A percentile compares a stretch with the other conserved stretches of the same genome.
These are phyloP conservation scores for Colletotrichum destructivum DNA, from an alignment of 2,329 filamentous ascomycete species.

Conservation along the genomic window DNA sequence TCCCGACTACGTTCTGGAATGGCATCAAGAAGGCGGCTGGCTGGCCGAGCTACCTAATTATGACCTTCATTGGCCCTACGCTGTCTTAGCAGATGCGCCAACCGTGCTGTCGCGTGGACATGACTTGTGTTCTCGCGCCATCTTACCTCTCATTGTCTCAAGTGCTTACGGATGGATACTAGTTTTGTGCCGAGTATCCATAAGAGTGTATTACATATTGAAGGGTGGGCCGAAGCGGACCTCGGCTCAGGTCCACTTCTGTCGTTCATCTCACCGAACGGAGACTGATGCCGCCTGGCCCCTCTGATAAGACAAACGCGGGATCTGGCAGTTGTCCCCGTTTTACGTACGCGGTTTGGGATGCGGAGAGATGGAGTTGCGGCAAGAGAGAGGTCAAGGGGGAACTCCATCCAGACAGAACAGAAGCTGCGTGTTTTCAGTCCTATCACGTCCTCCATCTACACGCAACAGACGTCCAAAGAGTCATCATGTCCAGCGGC, in stretches of 20 bases:
- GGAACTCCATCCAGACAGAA: background rate
- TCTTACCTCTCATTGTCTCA: background rate
- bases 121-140: background rate
- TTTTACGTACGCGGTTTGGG: background rate
- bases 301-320: slow-evolving; percentile 17
- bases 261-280: slow-evolving; percentile 21
- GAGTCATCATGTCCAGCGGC: background rate
- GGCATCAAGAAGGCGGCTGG: background rate
- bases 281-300: slow-evolving; percentile 4
- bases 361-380: slow-evolving; percentile 7
- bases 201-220: background rate
- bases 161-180: slow-evolving; percentile 4
- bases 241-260: slow-evolving; percentile 34
- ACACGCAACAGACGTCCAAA: background rate
- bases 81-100: background rate
- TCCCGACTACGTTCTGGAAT: slow-evolving; percentile 9
- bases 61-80: background rate
- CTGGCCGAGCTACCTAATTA: background rate
- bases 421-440: slow-evolving; percentile 4
- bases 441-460: too few relatives aligned
- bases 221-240: slow-evolving; percentile 28
- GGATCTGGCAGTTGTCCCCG: slow-evolving; percentile 12
- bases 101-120: background rate
- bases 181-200: too few relatives aligned
- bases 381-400: background rate